Evolutionary conservation across 2,329 filamentous ascomycete genomes (phyloP), one percentile per base, ranked within the genome.

Genomic region (Coniochaeta sp.): DNA sequence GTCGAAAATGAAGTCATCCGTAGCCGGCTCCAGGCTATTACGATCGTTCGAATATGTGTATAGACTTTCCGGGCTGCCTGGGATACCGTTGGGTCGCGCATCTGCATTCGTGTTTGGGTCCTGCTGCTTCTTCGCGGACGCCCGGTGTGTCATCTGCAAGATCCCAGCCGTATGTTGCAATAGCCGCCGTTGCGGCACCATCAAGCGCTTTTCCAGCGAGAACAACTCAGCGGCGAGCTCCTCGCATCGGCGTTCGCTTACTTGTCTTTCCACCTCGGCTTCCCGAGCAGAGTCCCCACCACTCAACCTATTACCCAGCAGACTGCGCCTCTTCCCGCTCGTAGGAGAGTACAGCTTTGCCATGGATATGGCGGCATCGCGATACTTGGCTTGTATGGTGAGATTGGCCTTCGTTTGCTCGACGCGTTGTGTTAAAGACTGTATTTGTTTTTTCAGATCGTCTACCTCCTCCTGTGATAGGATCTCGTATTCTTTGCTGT

Each of bases 101-200:
- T 76, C 74, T 1, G 72, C 71, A 36, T 72, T 73, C 1, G 76
- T 73, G 58, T 79, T 75, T 8, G 77, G 72, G 3, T 75, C 67
- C 59, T 77, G 77, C 59, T 77, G 77, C 65, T 83, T 84, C 68
- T 84, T 89, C 61, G 81, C 79, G n/a, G 89, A 80, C 0, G 84
- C 86, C 67, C 88, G 89, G 74, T 98, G 93, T 9, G 93, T 96
- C 73, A 96, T 83, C 70, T 96, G 92, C 59, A 99, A 77, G 43
- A 99, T 90, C 52, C 91, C 93, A 16, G 95, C 93, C 0, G 93
- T 98, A 72, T 99, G 95, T 72, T 93, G 87, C 58, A 98, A 77
- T 52, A 99, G 77, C 63, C 86, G 85, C 67, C 84, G 84, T 68
- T 96, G 90, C 9, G 90, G 83, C 61, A 89, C 83, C 76, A 91